phyloP scores from a whole-genome alignment of 2,329 filamentous ascomycete species.

The Cladosporium sp. region DNA sequence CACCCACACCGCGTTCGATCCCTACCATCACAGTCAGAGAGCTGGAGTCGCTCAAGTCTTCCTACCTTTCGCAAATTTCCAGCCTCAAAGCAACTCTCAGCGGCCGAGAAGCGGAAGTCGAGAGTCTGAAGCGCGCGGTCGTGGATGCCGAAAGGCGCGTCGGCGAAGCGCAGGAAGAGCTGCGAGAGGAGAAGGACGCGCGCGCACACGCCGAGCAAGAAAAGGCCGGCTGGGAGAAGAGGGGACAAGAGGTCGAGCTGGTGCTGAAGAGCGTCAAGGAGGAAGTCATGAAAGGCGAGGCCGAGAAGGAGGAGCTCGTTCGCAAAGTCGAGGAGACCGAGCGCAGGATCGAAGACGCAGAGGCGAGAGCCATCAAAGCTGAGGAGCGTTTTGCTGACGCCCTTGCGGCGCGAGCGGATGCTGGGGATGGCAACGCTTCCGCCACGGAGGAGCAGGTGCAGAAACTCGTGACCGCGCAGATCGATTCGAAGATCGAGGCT shows the following conservation, averaged over 20 bases:
- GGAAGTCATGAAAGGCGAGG: slow-evolving; percentile 72
- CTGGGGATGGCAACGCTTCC: slow-evolving; percentile 24
- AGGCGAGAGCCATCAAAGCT: slow-evolving; percentile 71
- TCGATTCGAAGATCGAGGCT: slow-evolving; percentile 83
- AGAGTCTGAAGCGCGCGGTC: slow-evolving; percentile 80
- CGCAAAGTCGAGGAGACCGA: slow-evolving; percentile 74
- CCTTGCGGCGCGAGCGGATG: slow-evolving; percentile 26
- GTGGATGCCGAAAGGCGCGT: slow-evolving; percentile 89
- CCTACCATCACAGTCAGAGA: slow-evolving; percentile 89
- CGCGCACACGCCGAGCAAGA: slow-evolving; percentile 72
- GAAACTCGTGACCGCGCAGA: slow-evolving; percentile 54
- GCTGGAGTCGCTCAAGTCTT: slow-evolving; percentile 86
- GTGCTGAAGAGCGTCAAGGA: slow-evolving; percentile 76
- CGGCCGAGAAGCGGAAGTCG: slow-evolving; percentile 88
- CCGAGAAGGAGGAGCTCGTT: slow-evolving; percentile 75
- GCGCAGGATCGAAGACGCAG: slow-evolving; percentile 67
- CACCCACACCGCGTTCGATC: slow-evolving; percentile 86
- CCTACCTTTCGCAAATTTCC: slow-evolving; percentile 87
- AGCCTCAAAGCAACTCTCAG: slow-evolving; percentile 88
- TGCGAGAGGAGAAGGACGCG: slow-evolving; percentile 69
- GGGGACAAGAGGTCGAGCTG: slow-evolving; percentile 79
- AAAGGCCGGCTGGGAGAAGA: slow-evolving; percentile 77
- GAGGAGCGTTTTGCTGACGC: slow-evolving; percentile 62
- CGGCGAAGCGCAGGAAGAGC: slow-evolving; percentile 75
- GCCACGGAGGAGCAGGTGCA: slow-evolving; percentile 43